Percentiles rank a stretch among this genome's conserved stretches.
Evolutionary conservation across 2,329 filamentous ascomycete species (phyloP).

Genomic region (Cytospora piceicola): DNA sequence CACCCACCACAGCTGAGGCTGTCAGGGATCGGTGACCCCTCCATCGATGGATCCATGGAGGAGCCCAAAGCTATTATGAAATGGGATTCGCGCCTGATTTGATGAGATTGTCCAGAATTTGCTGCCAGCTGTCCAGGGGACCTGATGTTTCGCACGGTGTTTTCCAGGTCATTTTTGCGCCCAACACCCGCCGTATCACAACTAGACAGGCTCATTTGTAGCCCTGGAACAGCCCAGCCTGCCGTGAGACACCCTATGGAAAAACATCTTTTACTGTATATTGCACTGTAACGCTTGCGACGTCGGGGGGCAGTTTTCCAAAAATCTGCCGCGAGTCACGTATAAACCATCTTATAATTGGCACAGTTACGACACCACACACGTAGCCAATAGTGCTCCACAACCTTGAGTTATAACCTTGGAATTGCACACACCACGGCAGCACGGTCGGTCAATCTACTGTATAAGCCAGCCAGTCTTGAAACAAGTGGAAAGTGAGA

Average conservation of each 20-base stretch:
- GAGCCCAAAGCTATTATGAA: background rate
- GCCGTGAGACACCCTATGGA: background rate
- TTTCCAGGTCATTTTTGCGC: background rate
- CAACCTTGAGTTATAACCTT: background rate
- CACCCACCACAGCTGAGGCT: background rate
- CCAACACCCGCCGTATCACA: background rate
- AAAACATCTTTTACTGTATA: background rate
- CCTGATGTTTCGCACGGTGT: background rate
- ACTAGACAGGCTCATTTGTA: too few relatives aligned
- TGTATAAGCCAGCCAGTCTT: background rate
- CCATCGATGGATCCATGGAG: background rate
- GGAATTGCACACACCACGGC: too few relatives aligned
- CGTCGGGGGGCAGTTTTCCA: background rate
- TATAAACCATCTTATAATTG: background rate
- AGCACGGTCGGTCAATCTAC: background rate
- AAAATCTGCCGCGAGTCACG: background rate
- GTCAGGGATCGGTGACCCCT: background rate
- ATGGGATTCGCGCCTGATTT: conserved; percentile 3
- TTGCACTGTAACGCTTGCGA: background rate
- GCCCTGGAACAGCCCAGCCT: background rate
- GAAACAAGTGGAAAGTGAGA: background rate
- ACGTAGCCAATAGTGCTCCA: background rate
- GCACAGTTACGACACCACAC: background rate
- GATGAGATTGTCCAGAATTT: background rate
- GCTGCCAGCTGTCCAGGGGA: background rate